A percentile compares a stretch with the other conserved stretches of the same genome.
Conservation (phyloP, 805 yeast genomes). For the Jamesozyma spencerorum region DNA sequence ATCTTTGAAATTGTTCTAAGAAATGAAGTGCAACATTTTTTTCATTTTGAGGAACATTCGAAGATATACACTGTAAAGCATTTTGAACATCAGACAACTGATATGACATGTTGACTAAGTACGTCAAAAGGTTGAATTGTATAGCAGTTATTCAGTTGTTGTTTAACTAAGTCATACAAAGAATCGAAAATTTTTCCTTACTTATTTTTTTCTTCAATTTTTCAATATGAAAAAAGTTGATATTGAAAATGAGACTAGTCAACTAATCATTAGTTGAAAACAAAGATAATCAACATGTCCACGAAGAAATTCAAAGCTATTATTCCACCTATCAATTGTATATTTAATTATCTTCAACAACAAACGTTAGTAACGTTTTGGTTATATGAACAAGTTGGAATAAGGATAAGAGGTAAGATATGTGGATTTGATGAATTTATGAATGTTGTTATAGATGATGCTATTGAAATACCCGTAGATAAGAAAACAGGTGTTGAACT, state of each 20-base stretch:
- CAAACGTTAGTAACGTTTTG: constrained; percentile 74
- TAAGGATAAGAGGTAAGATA: constrained; percentile 72
- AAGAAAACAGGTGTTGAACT: constrained; percentile 28
- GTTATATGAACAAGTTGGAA: constrained; percentile 77
- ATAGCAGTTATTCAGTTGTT: background rate
- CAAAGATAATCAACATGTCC: constrained; percentile 12
- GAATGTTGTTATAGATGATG: constrained; percentile 65
- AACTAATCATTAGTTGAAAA: too few relatives aligned
- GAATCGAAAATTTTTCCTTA: background rate
- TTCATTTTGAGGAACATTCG: constrained; percentile 17
- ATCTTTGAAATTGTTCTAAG: constrained; percentile 76
- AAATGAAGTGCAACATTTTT: constrained; percentile 42
- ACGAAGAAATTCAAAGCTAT: constrained; percentile 26
- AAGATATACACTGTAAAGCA: constrained; percentile 26
- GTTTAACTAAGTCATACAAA: background rate
- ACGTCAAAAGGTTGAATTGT: too few relatives aligned
- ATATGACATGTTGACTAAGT: constrained; percentile 9
- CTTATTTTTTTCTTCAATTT: background rate
- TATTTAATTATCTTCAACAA: constrained; percentile 79
- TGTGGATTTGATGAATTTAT: constrained; percentile 96
- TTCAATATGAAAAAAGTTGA: background rate
- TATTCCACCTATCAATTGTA: constrained; percentile 86
- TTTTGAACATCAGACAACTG: constrained; percentile 15
- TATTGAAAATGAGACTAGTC: too few relatives aligned
- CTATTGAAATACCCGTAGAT: constrained; percentile 53